Evolutionary conservation across 441 rosid species (phyloP).

Genomic region (Hypseocharis bilobata): DNA sequence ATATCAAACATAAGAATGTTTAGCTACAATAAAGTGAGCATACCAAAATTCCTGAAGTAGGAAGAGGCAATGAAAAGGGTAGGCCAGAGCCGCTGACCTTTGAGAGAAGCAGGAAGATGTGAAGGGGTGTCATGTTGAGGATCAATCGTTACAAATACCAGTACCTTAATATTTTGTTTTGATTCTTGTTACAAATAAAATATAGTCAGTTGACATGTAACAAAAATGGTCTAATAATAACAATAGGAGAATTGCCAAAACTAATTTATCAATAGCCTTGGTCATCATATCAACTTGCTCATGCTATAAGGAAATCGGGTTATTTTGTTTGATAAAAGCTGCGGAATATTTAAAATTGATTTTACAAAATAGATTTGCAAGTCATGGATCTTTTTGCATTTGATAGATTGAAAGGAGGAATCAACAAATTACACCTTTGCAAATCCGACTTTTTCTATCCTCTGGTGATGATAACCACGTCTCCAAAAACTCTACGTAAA

Average conservation of each 20-base stretch:
- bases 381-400: too few relatives aligned
- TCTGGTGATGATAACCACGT: too few relatives aligned
- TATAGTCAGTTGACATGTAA: slow-evolving; percentile 23
- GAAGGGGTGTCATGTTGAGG: slow-evolving; percentile 72
- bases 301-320: too few relatives aligned
- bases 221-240: neutral
- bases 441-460: too few relatives aligned
- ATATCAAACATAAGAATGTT: neutral
- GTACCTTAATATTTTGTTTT: slow-evolving; percentile 38
- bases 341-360: too few relatives aligned
- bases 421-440: too few relatives aligned
- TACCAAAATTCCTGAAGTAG: neutral
- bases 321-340: too few relatives aligned
- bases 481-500: too few relatives aligned
- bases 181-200: slow-evolving; percentile 39
- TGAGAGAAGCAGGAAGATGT: slow-evolving; percentile 64
- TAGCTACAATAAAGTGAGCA: too few relatives aligned
- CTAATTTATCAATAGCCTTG: slow-evolving; percentile 33
- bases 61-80: neutral
- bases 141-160: slow-evolving; percentile 72
- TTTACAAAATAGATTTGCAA: too few relatives aligned
- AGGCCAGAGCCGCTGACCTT: slow-evolving; percentile 38
- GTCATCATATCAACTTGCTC: slow-evolving; percentile 15
- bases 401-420: too few relatives aligned
- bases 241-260: slow-evolving; percentile 29